Conservation (phyloP, 1,284 basidiomycete species). For the Uromyces viciae-fabae region DNA sequence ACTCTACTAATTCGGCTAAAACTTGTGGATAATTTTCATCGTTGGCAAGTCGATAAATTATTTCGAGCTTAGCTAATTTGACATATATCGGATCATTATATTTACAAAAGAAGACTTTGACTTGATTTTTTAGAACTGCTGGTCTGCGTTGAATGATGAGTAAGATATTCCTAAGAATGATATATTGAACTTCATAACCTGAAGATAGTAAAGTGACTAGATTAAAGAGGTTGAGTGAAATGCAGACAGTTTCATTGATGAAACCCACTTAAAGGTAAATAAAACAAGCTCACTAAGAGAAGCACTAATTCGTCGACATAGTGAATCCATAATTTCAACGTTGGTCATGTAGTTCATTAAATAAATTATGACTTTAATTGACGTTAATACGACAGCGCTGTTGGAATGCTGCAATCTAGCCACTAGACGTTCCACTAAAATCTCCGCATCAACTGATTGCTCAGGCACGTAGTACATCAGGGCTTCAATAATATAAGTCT, state of each 20-base stretch:
- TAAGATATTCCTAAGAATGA: slow-evolving; percentile 91
- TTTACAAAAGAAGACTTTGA: slow-evolving; percentile 99
- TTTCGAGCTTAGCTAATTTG: slow-evolving; percentile 96
- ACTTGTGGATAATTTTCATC: slow-evolving; percentile 88
- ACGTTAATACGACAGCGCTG: slow-evolving; percentile 87
- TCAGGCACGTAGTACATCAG: slow-evolving; percentile 89
- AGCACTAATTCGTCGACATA: slow-evolving; percentile 62
- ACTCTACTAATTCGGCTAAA: slow-evolving; percentile 90
- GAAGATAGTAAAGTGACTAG: slow-evolving; percentile 90
- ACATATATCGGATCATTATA: slow-evolving; percentile 99
- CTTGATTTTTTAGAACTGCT: slow-evolving; percentile 87
- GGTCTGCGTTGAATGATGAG: slow-evolving; percentile 93
- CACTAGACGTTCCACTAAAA: slow-evolving; percentile 87
- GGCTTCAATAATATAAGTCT: slow-evolving; percentile 95
- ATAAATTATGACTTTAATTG: slow-evolving; percentile 91
- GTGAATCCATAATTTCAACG: slow-evolving; percentile 60
- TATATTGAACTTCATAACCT: slow-evolving; percentile 97
- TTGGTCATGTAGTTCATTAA: slow-evolving; percentile 99
- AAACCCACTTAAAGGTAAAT: not conserved
- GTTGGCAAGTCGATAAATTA: slow-evolving; percentile 91
- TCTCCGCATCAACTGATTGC: slow-evolving; percentile 78
- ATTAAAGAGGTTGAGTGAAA: not conserved
- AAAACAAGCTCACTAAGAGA: slow-evolving; percentile 67
- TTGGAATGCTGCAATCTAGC: slow-evolving; percentile 87
- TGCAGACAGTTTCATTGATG: not conserved